Percentiles rank a stretch among this genome's conserved stretches.
Conservation (phyloP, 1,139 yeast genomes). For the Fermentozyma sake region DNA sequence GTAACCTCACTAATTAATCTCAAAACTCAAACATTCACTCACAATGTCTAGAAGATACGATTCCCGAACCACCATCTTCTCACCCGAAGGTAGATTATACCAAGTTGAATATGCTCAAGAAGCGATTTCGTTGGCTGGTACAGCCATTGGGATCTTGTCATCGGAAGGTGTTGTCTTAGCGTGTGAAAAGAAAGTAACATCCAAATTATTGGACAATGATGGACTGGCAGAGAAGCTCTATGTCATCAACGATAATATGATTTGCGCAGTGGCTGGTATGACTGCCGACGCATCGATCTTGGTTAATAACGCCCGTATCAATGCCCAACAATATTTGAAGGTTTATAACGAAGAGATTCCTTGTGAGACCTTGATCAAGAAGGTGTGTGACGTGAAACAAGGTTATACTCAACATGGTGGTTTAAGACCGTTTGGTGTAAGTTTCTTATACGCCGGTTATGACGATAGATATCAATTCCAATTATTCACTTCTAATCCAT, state of each 20-base stretch:
- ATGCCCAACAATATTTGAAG: conserved; percentile 80
- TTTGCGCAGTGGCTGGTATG: conserved; percentile 97
- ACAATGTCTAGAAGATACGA: conserved; percentile 62
- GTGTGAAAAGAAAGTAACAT: conserved; percentile 92
- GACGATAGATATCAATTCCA: conserved; percentile 90
- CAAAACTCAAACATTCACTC: background rate
- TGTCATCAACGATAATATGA: conserved; percentile 68
- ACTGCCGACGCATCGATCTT: conserved; percentile 95
- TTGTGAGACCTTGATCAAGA: conserved; percentile 82
- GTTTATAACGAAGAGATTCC: conserved; percentile 90
- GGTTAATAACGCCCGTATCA: conserved; percentile 79
- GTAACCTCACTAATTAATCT: background rate
- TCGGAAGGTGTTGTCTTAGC: conserved; percentile 93
- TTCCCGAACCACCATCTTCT: conserved; percentile 95
- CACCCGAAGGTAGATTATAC: conserved; percentile 97
- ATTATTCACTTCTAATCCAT: conserved; percentile 91
- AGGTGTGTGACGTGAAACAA: conserved; percentile 90
- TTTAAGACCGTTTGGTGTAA: conserved; percentile 95
- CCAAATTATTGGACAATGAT: conserved; percentile 89
- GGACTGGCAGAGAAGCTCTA: conserved; percentile 91
- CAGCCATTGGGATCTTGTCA: conserved; percentile 92
- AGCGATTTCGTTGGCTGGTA: conserved; percentile 96
- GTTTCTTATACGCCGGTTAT: conserved; percentile 92
- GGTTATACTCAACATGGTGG: conserved; percentile 99
- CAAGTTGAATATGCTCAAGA: conserved; percentile 96